phyloP scores from a whole-genome alignment of 164 flowering plant species.

The Berberis thunbergii region DNA sequence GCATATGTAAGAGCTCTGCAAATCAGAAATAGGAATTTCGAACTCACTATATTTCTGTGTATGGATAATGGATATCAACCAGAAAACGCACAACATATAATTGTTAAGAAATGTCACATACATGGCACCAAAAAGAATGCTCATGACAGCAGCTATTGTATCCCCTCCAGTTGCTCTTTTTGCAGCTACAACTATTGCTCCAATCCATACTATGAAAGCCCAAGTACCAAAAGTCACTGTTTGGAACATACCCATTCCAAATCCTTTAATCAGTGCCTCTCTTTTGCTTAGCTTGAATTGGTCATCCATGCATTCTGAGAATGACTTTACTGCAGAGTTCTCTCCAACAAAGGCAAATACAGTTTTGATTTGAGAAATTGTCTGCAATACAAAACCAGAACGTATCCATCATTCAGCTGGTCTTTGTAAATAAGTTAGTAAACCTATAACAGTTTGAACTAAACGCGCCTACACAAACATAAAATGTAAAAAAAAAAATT shows the following conservation, averaged over 20 bases:
- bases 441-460: too few species aligned
- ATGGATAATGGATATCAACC: too few species aligned
- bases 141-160: constrained; percentile 60
- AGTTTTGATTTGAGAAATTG: constrained; percentile 59
- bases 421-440: background rate
- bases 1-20: constrained; percentile 66
- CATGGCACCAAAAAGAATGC: constrained; percentile 80
- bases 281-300: constrained; percentile 34
- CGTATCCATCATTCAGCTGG: background rate
- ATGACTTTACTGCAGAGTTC: constrained; percentile 31
- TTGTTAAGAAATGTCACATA: constrained; percentile 17
- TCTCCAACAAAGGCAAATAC: constrained; percentile 73
- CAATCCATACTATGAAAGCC: constrained; percentile 63
- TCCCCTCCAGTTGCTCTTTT: constrained; percentile 43
- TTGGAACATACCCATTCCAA: constrained; percentile 59
- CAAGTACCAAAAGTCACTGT: constrained; percentile 50
- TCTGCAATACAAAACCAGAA: constrained; percentile 22
- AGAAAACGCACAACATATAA: too few species aligned
- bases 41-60: too few species aligned
- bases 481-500: background rate
- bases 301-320: constrained; percentile 38
- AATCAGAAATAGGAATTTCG: background rate
- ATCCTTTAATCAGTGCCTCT: constrained; percentile 60
- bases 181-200: constrained; percentile 41
- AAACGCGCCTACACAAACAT: too few species aligned